Percentiles rank a stretch among this genome's conserved stretches.
phyloP scores from a whole-genome alignment of 805 yeast species.

The Schizosaccharomyces octosporus region DNA sequence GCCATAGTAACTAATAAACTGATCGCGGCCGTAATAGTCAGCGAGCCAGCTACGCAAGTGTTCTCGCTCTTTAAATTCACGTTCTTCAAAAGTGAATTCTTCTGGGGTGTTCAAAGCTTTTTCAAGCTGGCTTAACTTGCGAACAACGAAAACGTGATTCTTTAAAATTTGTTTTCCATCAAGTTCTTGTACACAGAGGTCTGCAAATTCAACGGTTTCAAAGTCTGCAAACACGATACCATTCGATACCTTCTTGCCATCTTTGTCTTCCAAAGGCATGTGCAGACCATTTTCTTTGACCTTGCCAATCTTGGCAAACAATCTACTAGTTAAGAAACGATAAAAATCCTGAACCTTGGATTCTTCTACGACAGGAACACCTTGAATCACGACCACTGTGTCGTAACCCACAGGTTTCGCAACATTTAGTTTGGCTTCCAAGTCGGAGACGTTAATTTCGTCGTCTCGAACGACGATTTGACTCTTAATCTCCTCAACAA shows the following conservation, averaged over 20 bases:
- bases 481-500: not conserved
- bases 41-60: constrained; percentile 77
- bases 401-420: constrained; percentile 41
- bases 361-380: constrained; percentile 88
- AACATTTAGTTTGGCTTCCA: constrained; percentile 51
- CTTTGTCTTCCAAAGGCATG: constrained; percentile 47
- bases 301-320: constrained; percentile 54
- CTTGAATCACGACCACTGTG: constrained; percentile 66
- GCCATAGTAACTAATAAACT: constrained; percentile 52
- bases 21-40: constrained; percentile 76
- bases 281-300: constrained; percentile 39
- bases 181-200: constrained; percentile 51
- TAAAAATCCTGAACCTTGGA: constrained; percentile 59
- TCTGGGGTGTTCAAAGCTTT: constrained; percentile 44
- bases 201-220: constrained; percentile 39
- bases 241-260: constrained; percentile 26
- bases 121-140: constrained; percentile 44
- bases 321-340: constrained; percentile 53
- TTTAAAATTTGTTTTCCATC: constrained; percentile 82
- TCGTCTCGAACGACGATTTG: constrained; percentile 17
- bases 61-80: constrained; percentile 18
- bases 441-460: constrained; percentile 48
- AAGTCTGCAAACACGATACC: constrained; percentile 69
- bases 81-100: constrained; percentile 44
- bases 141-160: constrained; percentile 70